Evolutionary conservation across 257 asterid species (phyloP).

Genomic region (Thymus mandschuricus): DNA sequence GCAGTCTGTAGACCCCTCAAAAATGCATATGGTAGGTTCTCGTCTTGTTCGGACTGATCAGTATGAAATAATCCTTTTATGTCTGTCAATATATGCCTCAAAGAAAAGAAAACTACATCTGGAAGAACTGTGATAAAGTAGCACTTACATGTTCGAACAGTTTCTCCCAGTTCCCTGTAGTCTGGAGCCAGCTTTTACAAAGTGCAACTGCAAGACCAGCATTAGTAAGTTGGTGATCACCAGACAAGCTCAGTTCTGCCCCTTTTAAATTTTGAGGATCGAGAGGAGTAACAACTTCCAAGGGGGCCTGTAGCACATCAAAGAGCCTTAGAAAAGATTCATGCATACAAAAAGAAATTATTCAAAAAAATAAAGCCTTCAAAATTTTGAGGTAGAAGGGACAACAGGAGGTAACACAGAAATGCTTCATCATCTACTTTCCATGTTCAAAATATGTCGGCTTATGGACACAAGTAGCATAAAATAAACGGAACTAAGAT

Average conservation of each 20-base stretch:
- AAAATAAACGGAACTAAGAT: neutral
- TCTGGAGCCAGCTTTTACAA: constrained; percentile 79
- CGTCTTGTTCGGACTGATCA: constrained; percentile 48
- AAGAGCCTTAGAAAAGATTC: constrained; percentile 7
- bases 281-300: constrained; percentile 72
- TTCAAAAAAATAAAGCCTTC: too few relatives aligned
- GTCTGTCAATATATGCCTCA: neutral
- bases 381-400: too few relatives aligned
- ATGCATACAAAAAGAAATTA: neutral
- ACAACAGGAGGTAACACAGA: too few relatives aligned
- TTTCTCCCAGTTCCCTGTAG: constrained; percentile 70
- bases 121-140: constrained; percentile 19
- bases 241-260: constrained; percentile 69
- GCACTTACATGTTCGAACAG: constrained; percentile 64
- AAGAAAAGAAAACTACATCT: constrained; percentile 17
- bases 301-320: constrained; percentile 57
- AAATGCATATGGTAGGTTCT: constrained; percentile 66
- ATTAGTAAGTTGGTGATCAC: constrained; percentile 83
- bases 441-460: neutral
- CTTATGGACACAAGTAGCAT: neutral
- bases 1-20: constrained; percentile 83
- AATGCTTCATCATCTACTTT: too few relatives aligned
- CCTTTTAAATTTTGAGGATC: constrained; percentile 55
- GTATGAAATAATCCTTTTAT: constrained; percentile 13
- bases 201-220: constrained; percentile 88